Conservation (phyloP, 2,329 filamentous ascomycete species). For the Venturia effusa region DNA sequence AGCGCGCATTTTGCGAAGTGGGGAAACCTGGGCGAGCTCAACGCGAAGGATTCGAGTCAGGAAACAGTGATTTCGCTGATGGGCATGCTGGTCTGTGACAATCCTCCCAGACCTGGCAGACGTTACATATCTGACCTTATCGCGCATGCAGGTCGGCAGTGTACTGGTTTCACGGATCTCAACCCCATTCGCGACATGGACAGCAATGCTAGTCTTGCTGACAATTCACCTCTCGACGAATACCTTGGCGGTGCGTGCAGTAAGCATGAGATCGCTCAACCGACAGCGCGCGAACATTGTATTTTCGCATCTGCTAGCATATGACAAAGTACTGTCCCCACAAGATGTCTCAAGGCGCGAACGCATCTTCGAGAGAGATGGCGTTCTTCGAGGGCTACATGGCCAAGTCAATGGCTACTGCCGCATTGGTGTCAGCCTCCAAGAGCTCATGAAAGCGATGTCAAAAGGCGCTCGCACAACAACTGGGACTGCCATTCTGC, state of each 20-base stretch:
- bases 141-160: slow-evolving; percentile 55
- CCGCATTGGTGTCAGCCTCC: slow-evolving; percentile 41
- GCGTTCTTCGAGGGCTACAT: slow-evolving; percentile 48
- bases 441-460: slow-evolving; percentile 20
- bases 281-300: slow-evolving; percentile 75
- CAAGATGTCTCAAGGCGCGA: slow-evolving; percentile 50
- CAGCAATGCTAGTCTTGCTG: slow-evolving; percentile 59
- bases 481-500: slow-evolving; percentile 17
- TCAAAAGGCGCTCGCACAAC: background rate
- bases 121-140: background rate
- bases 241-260: slow-evolving; percentile 71
- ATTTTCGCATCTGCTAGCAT: slow-evolving; percentile 44
- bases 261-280: slow-evolving; percentile 77
- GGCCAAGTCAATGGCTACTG: slow-evolving; percentile 41
- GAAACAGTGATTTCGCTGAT: slow-evolving; percentile 85
- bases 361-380: slow-evolving; percentile 51
- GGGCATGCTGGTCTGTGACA: slow-evolving; percentile 58
- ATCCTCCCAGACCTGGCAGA: background rate
- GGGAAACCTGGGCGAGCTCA: slow-evolving; percentile 84
- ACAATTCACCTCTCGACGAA: slow-evolving; percentile 73
- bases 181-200: slow-evolving; percentile 61
- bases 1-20: slow-evolving; percentile 83
- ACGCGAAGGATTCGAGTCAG: slow-evolving; percentile 91
- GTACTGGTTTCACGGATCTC: slow-evolving; percentile 68
- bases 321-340: slow-evolving; percentile 46